A percentile compares a stretch with the other conserved stretches of the same genome.
phyloP scores from a whole-genome alignment of 2,329 filamentous ascomycete species.

The Colletotrichum filicis region DNA sequence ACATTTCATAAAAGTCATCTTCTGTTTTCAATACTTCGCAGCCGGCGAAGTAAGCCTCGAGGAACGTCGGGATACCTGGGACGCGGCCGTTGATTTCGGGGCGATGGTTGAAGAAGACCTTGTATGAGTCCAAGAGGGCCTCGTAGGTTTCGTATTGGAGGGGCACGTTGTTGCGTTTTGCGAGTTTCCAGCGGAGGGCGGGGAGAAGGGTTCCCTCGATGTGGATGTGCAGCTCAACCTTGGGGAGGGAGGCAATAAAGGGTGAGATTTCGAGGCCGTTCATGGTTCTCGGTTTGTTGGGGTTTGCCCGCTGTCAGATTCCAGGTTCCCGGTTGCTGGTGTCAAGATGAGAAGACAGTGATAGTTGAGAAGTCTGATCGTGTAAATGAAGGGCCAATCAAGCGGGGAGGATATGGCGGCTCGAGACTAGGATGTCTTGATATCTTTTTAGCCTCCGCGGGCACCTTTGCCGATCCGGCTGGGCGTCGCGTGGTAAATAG shows the following conservation, averaged over 20 bases:
- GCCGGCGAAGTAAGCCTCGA: slow-evolving; percentile 82
- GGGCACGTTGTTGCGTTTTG: slow-evolving; percentile 70
- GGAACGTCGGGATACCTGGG: slow-evolving; percentile 59
- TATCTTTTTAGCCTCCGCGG: too few species aligned
- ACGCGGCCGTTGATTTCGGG: slow-evolving; percentile 49
- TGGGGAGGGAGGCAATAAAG: slow-evolving; percentile 75
- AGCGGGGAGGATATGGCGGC: neutral
- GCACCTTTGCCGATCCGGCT: neutral
- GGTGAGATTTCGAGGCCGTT: slow-evolving; percentile 45
- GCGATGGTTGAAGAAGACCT: slow-evolving; percentile 48
- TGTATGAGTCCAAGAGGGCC: slow-evolving; percentile 71
- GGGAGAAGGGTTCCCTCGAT: slow-evolving; percentile 81
- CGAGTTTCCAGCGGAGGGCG: slow-evolving; percentile 75
- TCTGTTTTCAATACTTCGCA: slow-evolving; percentile 74
- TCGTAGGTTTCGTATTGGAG: slow-evolving; percentile 71
- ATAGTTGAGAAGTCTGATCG: neutral
- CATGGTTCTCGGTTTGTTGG: slow-evolving; percentile 33
- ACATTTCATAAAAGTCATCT: slow-evolving; percentile 78
- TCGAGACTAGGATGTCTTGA: neutral
- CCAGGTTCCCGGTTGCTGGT: neutral
- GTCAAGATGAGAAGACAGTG: neutral
- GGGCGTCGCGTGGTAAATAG: neutral
- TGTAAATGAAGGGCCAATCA: neutral
- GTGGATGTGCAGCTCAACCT: slow-evolving; percentile 86
- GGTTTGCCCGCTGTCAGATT: neutral